Evolutionary conservation across 208 protist species (phyloP), one percentile per base, ranked within the genome.

Genomic region (Leptomonas seymouri): DNA sequence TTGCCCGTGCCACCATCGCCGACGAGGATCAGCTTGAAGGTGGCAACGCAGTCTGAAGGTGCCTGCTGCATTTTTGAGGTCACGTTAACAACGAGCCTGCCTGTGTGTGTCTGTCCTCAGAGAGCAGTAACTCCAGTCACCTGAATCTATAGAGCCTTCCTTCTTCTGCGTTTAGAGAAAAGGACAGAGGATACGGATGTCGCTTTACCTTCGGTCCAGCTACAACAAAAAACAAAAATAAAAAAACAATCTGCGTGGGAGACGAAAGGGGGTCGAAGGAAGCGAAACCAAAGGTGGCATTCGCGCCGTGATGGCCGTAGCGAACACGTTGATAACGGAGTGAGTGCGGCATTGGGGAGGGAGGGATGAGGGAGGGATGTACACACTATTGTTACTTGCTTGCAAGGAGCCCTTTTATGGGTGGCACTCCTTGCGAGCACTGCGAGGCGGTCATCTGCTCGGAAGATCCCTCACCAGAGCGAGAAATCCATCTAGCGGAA

Each of bases 1-100:
- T 99, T 99, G 54, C 99, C 99, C 39, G 97, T 99, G 74, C 98
- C 98, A 76, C 99, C 99, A 90, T 99, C 99, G 78, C 99, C 99
- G 58, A 99, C 98, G 36, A 99, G 91, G 31, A 99, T 93, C 64
- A 99, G 86, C 93, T 99, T 99, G 74, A 99, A 99, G 54, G 82
- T 96, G 34, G 94, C 93, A 61, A 97, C 91, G 57, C 75, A 84
- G 49, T 84, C 78, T 7, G 77, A 78, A 16, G 67, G 60, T 41
- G 74, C 66, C 51, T 81, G 74, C 51, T 87, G 75, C 76, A 76
- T 76, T 51, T 44, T 63, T 31, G 14, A 20, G 3, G 42, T 36
- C 3, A 39, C 55, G 59, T 64, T 74, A 31, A n/a, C 45, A 15
- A 46, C 25, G 36, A 64, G 53, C 49, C 18, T 53, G 68, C 27